Percentiles rank a stretch among this genome's conserved stretches.
These are phyloP conservation scores for Penicillium maclennaniae DNA, from an alignment of 495 filamentous ascomycete species.

Conservation along the genomic window DNA sequence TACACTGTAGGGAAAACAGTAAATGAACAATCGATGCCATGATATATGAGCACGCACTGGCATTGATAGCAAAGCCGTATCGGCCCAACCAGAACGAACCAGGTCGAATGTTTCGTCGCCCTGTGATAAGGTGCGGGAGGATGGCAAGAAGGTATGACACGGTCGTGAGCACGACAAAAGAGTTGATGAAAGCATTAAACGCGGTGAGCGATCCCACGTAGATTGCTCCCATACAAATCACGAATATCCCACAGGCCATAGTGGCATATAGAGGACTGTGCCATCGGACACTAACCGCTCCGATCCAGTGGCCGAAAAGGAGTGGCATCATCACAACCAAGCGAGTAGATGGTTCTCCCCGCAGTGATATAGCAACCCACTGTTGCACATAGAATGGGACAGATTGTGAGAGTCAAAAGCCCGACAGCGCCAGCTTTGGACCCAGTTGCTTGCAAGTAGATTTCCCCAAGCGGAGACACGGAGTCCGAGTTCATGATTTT, in stretches of 20 bases:
- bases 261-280: neutral
- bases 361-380: conserved; percentile 2
- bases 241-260: neutral
- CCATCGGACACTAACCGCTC: neutral
- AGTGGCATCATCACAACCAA: neutral
- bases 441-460: neutral
- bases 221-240: neutral
- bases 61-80: neutral
- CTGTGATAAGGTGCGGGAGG: neutral
- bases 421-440: neutral
- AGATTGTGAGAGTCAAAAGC: neutral
- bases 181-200: neutral
- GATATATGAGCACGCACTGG: neutral
- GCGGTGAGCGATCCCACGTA: neutral
- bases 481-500: neutral
- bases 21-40: neutral
- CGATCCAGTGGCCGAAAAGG: neutral
- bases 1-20: neutral
- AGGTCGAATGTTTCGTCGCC: neutral
- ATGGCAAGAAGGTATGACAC: neutral
- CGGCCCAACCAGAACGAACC: neutral
- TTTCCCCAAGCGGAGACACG: neutral
- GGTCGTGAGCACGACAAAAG: neutral
- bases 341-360: neutral
- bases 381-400: conserved; percentile 1